Evolutionary conservation across 2,329 filamentous ascomycete species (phyloP).

Genomic region (Talaromyces sp.): DNA sequence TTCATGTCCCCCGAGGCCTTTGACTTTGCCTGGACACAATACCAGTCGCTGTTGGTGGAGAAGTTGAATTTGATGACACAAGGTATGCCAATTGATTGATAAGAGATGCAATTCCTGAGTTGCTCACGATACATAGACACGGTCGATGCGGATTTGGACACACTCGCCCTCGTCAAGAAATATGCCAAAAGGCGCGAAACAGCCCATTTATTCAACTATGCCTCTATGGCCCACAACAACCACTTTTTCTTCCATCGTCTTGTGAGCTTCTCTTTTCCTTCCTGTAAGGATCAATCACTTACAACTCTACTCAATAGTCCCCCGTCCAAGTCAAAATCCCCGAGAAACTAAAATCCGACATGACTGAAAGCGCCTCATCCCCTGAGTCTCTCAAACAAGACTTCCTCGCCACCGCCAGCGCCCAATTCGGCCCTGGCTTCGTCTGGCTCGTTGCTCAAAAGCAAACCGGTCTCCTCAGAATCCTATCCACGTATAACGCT

Average conservation of each 20-base stretch:
- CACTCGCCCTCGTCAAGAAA: slow-evolving; percentile 67
- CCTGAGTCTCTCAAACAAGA: slow-evolving; percentile 77
- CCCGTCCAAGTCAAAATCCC: slow-evolving; percentile 53
- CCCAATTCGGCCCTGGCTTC: slow-evolving; percentile 97
- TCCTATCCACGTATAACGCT: slow-evolving; percentile 86
- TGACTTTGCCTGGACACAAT: slow-evolving; percentile 74
- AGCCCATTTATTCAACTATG: slow-evolving; percentile 88
- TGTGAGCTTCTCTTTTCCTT: slow-evolving; percentile 26
- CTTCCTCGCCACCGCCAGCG: slow-evolving; percentile 73
- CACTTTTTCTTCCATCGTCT: slow-evolving; percentile 54
- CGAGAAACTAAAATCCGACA: slow-evolving; percentile 53
- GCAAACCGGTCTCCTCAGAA: slow-evolving; percentile 52
- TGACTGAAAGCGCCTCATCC: slow-evolving; percentile 73
- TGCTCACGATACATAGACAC: slow-evolving; percentile 50
- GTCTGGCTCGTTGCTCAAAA: slow-evolving; percentile 80
- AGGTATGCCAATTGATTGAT: slow-evolving; percentile 49
- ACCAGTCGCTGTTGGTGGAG: slow-evolving; percentile 70
- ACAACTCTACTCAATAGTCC: slow-evolving; percentile 26
- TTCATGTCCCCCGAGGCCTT: slow-evolving; percentile 69
- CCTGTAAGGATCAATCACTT: not conserved
- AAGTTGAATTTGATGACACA: slow-evolving; percentile 71
- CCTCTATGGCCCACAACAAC: slow-evolving; percentile 94
- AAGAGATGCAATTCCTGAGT: too few species aligned
- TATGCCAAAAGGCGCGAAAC: slow-evolving; percentile 74
- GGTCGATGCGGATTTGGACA: slow-evolving; percentile 58